Conservation (phyloP, 371 early-diverging fungal species). For the Saksenaea oblongispora region DNA sequence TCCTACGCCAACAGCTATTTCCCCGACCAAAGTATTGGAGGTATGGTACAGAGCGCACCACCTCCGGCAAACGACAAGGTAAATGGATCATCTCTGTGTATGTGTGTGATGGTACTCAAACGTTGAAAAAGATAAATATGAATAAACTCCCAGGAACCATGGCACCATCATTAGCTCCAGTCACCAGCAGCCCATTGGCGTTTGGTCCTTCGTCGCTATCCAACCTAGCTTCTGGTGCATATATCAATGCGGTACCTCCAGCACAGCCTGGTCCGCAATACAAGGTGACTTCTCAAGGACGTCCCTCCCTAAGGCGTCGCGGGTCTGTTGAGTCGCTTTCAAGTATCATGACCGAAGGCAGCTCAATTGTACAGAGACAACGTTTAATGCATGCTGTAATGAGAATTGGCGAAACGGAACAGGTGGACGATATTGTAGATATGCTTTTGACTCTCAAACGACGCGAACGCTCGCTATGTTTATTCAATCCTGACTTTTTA, state of each 20-base stretch:
- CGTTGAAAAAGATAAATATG: neutral
- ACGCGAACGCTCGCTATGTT: slow-evolving; percentile 47
- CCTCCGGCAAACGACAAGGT: neutral
- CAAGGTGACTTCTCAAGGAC: neutral
- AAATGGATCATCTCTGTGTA: neutral
- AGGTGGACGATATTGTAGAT: slow-evolving; percentile 44
- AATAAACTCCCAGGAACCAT: neutral
- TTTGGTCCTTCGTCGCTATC: slow-evolving; percentile 4
- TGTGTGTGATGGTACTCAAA: neutral
- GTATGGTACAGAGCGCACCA: neutral
- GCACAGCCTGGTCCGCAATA: slow-evolving; percentile 1
- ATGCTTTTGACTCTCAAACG: slow-evolving; percentile 48
- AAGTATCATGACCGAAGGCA: slow-evolving; percentile 33
- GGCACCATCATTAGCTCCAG: neutral
- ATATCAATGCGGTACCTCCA: neutral
- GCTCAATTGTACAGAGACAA: slow-evolving; percentile 21
- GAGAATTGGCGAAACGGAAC: slow-evolving; percentile 18
- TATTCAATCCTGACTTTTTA: slow-evolving; percentile 48
- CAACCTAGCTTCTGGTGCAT: slow-evolving; percentile 7
- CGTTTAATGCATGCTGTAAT: slow-evolving; percentile 28
- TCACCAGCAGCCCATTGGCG: neutral
- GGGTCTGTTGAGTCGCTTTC: slow-evolving; percentile 36
- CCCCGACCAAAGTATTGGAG: neutral
- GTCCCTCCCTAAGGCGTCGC: slow-evolving; percentile 30
- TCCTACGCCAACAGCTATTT: neutral